Conservation (phyloP, 169 alveolate genomes). For the Babesia caballi region DNA sequence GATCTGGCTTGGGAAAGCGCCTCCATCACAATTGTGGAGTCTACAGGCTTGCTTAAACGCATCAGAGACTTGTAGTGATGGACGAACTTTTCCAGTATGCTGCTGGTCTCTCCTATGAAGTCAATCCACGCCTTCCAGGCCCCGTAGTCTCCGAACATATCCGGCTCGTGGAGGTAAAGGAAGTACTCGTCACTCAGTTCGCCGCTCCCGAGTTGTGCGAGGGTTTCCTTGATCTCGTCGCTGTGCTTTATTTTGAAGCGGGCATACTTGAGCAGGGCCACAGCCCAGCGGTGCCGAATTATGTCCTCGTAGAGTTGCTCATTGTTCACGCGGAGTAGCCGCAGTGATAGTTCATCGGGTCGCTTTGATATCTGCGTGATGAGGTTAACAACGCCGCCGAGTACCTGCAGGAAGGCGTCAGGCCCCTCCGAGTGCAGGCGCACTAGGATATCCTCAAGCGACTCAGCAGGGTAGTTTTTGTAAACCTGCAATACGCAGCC, state of each 20-base stretch:
- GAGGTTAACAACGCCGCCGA: constrained; percentile 16
- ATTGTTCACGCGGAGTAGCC: constrained; percentile 55
- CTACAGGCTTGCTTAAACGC: not conserved
- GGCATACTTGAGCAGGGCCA: constrained; percentile 39
- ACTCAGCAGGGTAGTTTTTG: constrained; percentile 26
- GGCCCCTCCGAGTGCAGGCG: constrained; percentile 6
- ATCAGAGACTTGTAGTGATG: not conserved
- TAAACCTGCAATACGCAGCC: constrained; percentile 19
- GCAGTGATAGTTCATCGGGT: constrained; percentile 37
- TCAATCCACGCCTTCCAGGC: constrained; percentile 63
- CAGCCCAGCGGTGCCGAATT: constrained; percentile 20
- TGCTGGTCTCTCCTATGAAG: constrained; percentile 7
- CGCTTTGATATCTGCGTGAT: constrained; percentile 25
- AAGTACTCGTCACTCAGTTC: constrained; percentile 46
- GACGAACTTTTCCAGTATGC: not conserved
- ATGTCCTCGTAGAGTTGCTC: constrained; percentile 42
- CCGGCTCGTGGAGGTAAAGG: constrained; percentile 59
- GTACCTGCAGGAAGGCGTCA: constrained; percentile 17
- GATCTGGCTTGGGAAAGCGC: not conserved
- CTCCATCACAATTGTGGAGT: not conserved
- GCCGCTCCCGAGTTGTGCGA: constrained; percentile 1
- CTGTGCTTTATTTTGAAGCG: constrained; percentile 44
- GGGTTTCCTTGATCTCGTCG: constrained; percentile 24
- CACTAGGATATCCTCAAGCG: constrained; percentile 21
- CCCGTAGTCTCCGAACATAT: constrained; percentile 48